Evolutionary conservation across 306 rosid genomes (phyloP).

Genomic region (Trifolium fragiferum): DNA sequence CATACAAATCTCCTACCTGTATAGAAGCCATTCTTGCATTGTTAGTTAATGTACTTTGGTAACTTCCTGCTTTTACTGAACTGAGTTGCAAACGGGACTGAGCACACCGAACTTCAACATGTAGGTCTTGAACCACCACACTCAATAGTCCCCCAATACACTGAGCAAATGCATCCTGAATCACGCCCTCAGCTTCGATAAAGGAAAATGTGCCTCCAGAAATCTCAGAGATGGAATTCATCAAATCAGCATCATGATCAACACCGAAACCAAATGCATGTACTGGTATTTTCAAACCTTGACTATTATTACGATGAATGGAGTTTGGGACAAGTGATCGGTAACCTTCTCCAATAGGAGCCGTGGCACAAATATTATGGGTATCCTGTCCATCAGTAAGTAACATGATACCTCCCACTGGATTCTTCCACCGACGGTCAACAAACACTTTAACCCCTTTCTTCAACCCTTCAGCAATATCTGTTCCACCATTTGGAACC

Average conservation of each 20-base stretch:
- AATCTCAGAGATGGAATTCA: conserved; percentile 84
- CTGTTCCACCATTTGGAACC: conserved; percentile 79
- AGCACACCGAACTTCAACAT: conserved; percentile 61
- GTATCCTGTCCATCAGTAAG: conserved; percentile 97
- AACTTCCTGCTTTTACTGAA: conserved; percentile 83
- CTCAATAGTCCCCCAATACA: conserved; percentile 97
- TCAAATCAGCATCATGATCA: conserved; percentile 81
- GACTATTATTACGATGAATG: conserved; percentile 52
- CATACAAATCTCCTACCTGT: conserved; percentile 80
- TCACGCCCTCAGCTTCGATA: conserved; percentile 82
- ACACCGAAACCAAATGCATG: conserved; percentile 91
- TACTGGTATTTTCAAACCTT: conserved; percentile 76
- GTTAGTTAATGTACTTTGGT: conserved; percentile 55
- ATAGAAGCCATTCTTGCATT: conserved; percentile 69
- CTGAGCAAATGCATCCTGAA: conserved; percentile 98
- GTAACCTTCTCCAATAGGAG: conserved; percentile 47
- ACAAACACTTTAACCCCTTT: conserved; percentile 85
- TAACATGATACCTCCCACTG: conserved; percentile 83
- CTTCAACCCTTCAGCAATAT: conserved; percentile 80
- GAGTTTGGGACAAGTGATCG: conserved; percentile 71
- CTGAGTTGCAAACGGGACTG: conserved; percentile 61
- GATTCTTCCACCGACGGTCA: conserved; percentile 83
- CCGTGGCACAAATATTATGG: conserved; percentile 46
- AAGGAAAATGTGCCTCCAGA: conserved; percentile 98
- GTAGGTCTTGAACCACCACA: conserved; percentile 87